Base-by-base conservation (phyloP, 805 yeast genomes). In the Saccharomycopsis capsularis region DNA sequence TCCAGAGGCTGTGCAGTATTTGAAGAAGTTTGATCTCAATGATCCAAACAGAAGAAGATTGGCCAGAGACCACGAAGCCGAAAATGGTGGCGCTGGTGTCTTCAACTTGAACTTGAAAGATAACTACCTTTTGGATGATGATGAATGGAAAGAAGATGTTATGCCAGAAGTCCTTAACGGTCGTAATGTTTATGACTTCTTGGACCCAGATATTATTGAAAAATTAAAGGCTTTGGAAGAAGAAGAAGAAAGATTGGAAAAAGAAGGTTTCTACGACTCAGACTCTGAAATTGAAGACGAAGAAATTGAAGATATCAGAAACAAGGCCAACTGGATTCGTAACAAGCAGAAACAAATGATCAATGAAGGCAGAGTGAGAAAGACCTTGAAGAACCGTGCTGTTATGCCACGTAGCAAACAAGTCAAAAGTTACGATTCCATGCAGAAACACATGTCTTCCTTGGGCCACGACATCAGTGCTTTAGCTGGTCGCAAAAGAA, bases 61-160 rank as follows among this genome's bases (percentile, higher is more conserved):
- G 60, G 89, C 95, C 36, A 78, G 87, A 62, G 98, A 93, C 63
- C 73, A 89, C 55, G 99, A 93, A 71, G 83, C 76, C 44, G 96
- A 85, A 65, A 87, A 93, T 61, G 99, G 99, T 64, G 99, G 99
- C 64, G 97, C 99, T 40, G 99, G 99, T 75, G 99, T 93, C 32
- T 93, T 71, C 75, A 93, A 89, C 71, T 79, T 93, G 63, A 89
- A 93, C 71, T 74, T 93, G 70, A 87, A 89, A 66, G 98, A 91
- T 63, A 85, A 82, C 62, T 93, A 95, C 68, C 58, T 93, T 54
- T 74, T 93, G 59, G 99, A 91, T 58, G 91, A 93, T 64, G 98
- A 91, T 46, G 95, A 87, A 56, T 93, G 99, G 99, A 91, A 91
- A 76, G 80, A 88, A 57, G 99, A 93, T 68, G 76, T 84, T 55